Base-by-base conservation (phyloP, 768 basidiomycete species). In the Pisolithus albus region DNA sequence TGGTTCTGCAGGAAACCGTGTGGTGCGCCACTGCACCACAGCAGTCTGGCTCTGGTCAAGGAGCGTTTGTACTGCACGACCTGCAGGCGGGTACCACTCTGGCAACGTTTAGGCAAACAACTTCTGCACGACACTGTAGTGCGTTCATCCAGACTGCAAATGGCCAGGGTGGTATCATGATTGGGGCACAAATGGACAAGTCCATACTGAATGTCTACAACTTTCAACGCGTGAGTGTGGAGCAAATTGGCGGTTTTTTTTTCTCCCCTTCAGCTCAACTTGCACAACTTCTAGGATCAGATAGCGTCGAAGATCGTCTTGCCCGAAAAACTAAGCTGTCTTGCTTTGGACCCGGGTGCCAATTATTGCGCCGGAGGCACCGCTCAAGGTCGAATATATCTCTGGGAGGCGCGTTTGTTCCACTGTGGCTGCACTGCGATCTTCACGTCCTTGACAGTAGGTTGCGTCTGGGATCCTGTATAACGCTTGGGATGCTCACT, bases 401-500 rank as follows among this genome's bases (percentile, higher is more conserved):
- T 99, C 1, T 99, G 96, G 96, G 94, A 97, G 88, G 93, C 85
- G 57, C 60, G 83, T 77, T 51, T 26, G 9, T 5, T 43, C 51
- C 18, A 52, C n/a, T 41, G 46, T 19, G 45, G 7, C 16, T 16
- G 9, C 52, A 44, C 16, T 38, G 26, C 3, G 13, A 36, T 46
- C 48, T 37, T 67, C 55, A 66, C 59, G 19, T 38, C 50, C 53
- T 49, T 52, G 62, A 57, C 19, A 65, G 53, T 70, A 96, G 92
- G 75, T 92, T 57, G 76, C 87, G 9, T 96, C 94, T n/a, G 94
- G 94, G n/a, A 84, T 94, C 49, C 72, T 97, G 43, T 92, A 84
- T 73, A 83, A 86, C 58, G 80, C 88, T 0, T 93, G 93, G 83
- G 94, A 97, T 54, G 94, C 94, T 16, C 95, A 98, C 67, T 99